Evolutionary conservation across 1,284 basidiomycete genomes (phyloP).

Genomic region (Trametes polyzona): DNA sequence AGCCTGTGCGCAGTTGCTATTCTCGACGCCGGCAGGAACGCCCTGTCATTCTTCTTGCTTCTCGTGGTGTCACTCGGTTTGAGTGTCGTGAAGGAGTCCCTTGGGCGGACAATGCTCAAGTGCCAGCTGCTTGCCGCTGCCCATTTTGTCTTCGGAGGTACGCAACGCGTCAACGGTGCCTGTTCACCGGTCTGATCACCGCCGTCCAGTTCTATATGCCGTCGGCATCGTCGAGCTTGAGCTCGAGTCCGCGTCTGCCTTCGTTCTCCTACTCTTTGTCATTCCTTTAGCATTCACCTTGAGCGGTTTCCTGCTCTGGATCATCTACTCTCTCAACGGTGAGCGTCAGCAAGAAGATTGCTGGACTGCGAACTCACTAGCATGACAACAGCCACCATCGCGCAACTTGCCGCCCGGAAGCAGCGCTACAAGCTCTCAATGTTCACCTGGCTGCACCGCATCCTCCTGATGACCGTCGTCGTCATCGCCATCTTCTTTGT

Average conservation of each 20-base stretch:
- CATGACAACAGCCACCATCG: slow-evolving; percentile 69
- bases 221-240: slow-evolving; percentile 92
- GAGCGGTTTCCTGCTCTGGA: slow-evolving; percentile 95
- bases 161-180: slow-evolving; percentile 14
- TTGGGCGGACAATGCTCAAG: slow-evolving; percentile 79
- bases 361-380: background rate
- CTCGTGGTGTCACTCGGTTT: slow-evolving; percentile 89
- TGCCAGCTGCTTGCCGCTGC: slow-evolving; percentile 78
- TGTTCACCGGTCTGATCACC: background rate
- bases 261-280: slow-evolving; percentile 83
- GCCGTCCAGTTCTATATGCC: slow-evolving; percentile 76
- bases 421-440: slow-evolving; percentile 87
- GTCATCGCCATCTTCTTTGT: slow-evolving; percentile 91
- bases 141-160: slow-evolving; percentile 96
- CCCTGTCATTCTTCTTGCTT: slow-evolving; percentile 94
- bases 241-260: slow-evolving; percentile 84
- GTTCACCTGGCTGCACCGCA: slow-evolving; percentile 86
- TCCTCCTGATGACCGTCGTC: slow-evolving; percentile 85
- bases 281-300: slow-evolving; percentile 94
- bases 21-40: slow-evolving; percentile 92
- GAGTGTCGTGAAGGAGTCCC: slow-evolving; percentile 80
- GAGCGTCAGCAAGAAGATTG: slow-evolving; percentile 20
- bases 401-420: slow-evolving; percentile 82
- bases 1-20: slow-evolving; percentile 66
- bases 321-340: slow-evolving; percentile 89